Base-by-base conservation (phyloP, 257 asterid species). In the Capsicum rhomboideum region DNA sequence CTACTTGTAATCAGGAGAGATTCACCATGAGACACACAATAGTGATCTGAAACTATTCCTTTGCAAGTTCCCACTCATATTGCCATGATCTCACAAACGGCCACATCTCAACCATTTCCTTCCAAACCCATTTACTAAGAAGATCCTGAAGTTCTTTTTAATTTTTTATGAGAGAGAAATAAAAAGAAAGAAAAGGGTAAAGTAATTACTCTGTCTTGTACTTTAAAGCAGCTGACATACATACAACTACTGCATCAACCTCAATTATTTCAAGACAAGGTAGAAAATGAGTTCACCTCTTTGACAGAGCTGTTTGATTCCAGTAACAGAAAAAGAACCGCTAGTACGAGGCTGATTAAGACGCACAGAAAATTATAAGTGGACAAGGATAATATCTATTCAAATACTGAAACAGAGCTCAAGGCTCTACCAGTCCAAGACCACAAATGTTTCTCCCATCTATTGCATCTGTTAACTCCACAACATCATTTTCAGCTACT, bases 241-340 rank as follows among this genome's bases (percentile, higher is more conserved):
- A 28, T 16, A 77, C 28, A 50, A 79, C 53, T 34, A 71, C 26
- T 21, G 68, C 84, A 71, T 68, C 84, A 69, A 72, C 85, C 46
- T 49, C 84, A 84, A 79, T 74, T 54, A 74, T 79, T 78, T 78
- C 75, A 72, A 77, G 23, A 77, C 9, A 52, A 28, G 82, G 82
- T 28, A 77, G 49, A 77, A 26, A 28, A 77, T 8, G 82, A 46
- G 52, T 80, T 84, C 77, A 71, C 85, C 84, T 66, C 42, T 55
- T 80, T 64, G 72, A 12, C 81, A 53, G 67, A 75, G 88, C 85
- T 21, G 61, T 82, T 86, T 85, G 82, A 85, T 80, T 86, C 83
- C 90, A 78, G 56, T 42, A 80, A 89, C 66, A 53, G 71, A 89
- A 66, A 34, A 84, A 53, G 50, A 86, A 84, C 49, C 74, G 61